Conservation (phyloP, 768 basidiomycete species). For the Exidia glandulosa region DNA sequence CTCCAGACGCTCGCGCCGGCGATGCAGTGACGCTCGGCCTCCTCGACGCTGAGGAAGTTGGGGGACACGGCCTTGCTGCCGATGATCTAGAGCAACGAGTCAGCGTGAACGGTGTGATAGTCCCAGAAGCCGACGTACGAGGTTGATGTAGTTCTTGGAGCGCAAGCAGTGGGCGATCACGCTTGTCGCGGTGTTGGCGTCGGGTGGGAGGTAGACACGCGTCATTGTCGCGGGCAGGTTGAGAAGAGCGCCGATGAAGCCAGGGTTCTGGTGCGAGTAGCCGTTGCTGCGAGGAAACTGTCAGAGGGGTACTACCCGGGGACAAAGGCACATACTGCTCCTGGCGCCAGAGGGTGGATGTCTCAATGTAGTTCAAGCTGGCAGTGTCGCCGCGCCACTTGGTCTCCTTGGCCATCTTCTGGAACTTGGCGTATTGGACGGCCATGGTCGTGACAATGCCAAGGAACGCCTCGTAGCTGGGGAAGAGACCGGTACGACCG, state of each 20-base stretch:
- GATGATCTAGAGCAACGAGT: slow-evolving; percentile 38
- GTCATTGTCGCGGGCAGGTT: slow-evolving; percentile 60
- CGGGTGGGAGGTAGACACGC: slow-evolving; percentile 80
- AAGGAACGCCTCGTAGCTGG: slow-evolving; percentile 84
- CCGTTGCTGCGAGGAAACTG: slow-evolving; percentile 40
- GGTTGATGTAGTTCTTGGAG: slow-evolving; percentile 76
- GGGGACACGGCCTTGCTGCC: slow-evolving; percentile 78
- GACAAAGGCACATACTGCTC: slow-evolving; percentile 31
- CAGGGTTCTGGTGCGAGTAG: slow-evolving; percentile 80
- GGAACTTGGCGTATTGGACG: slow-evolving; percentile 82
- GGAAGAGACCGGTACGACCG: slow-evolving; percentile 75
- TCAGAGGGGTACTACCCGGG: not conserved
- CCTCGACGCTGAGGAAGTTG: slow-evolving; percentile 67
- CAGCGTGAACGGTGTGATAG: not conserved
- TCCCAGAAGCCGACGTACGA: slow-evolving; percentile 14
- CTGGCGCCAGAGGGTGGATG: slow-evolving; percentile 76
- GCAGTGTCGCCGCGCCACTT: slow-evolving; percentile 62
- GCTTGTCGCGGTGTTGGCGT: slow-evolving; percentile 43
- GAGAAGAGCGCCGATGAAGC: slow-evolving; percentile 80
- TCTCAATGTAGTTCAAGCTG: slow-evolving; percentile 79
- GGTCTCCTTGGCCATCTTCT: slow-evolving; percentile 67
- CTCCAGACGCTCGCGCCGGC: slow-evolving; percentile 85
- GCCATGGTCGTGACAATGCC: slow-evolving; percentile 87
- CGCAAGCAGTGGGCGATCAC: slow-evolving; percentile 66
- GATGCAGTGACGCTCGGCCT: slow-evolving; percentile 74